Conservation (phyloP, 352 stramenopile genomes). For the Pythium sukuiense region DNA sequence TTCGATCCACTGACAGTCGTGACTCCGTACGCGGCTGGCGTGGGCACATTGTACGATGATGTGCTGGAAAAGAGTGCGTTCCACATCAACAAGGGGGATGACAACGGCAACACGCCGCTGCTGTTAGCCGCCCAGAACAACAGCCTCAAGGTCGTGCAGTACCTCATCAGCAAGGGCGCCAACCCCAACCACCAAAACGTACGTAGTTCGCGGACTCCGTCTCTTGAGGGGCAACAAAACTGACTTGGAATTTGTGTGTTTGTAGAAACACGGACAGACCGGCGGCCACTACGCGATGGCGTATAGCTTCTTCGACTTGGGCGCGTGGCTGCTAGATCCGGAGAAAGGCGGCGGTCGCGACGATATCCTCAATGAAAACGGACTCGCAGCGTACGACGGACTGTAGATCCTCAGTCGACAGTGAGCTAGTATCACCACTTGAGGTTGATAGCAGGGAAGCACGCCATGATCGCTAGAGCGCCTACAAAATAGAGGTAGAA, state of each 20-base stretch:
- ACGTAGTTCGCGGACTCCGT: slow-evolving; percentile 11
- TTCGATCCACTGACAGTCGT: slow-evolving; percentile 84
- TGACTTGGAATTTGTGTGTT: slow-evolving; percentile 8
- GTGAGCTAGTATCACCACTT: not conserved
- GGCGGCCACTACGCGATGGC: slow-evolving; percentile 93
- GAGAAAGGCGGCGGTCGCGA: slow-evolving; percentile 84
- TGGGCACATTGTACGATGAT: slow-evolving; percentile 92
- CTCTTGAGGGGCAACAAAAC: not conserved
- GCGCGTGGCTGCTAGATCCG: slow-evolving; percentile 88
- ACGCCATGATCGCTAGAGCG: not conserved
- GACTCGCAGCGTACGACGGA: slow-evolving; percentile 92
- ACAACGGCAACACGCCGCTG: slow-evolving; percentile 90
- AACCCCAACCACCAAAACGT: slow-evolving; percentile 93
- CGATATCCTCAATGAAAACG: slow-evolving; percentile 90
- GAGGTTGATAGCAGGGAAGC: not conserved
- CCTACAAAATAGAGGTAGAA: not conserved
- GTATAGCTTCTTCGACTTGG: slow-evolving; percentile 91
- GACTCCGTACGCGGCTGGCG: slow-evolving; percentile 68
- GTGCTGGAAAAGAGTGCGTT: slow-evolving; percentile 89
- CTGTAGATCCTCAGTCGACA: slow-evolving; percentile 21
- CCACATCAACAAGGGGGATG: slow-evolving; percentile 87
- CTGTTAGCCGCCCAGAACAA: slow-evolving; percentile 88
- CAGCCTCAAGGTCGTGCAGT: slow-evolving; percentile 84
- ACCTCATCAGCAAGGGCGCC: slow-evolving; percentile 88
- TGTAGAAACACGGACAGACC: slow-evolving; percentile 85